phyloP scores from a whole-genome alignment of 371 early-diverging fungal species.

The Mortierella sp. region DNA sequence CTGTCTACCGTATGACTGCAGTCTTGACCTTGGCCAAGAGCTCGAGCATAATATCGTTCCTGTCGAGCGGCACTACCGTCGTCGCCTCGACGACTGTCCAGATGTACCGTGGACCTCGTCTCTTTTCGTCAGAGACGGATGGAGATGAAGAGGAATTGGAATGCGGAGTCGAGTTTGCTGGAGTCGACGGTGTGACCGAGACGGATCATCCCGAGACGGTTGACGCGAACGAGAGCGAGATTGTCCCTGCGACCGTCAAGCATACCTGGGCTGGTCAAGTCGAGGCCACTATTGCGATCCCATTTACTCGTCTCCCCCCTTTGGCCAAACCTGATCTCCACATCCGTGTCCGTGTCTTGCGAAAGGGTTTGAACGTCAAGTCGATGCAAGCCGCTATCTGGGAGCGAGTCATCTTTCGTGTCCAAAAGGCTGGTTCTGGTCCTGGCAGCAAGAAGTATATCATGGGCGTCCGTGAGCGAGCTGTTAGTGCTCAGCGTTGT shows the following conservation, averaged over 20 bases:
- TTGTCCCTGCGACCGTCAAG: conserved; percentile 31
- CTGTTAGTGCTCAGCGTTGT: conserved; percentile 48
- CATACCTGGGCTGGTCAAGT: conserved; percentile 56
- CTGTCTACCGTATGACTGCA: conserved; percentile 54
- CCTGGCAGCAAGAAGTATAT: conserved; percentile 33
- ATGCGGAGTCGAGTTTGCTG: conserved; percentile 6
- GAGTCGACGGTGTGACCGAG: conserved; percentile 13
- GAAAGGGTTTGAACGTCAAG: conserved; percentile 34
- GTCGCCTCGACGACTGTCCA: conserved; percentile 37
- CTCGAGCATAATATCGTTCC: conserved; percentile 50
- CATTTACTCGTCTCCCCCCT: conserved; percentile 40
- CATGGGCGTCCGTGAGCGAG: conserved; percentile 48
- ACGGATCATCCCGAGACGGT: conserved; percentile 18
- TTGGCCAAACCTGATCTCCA: conserved; percentile 45
- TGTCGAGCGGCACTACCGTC: conserved; percentile 41
- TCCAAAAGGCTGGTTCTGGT: conserved; percentile 39
- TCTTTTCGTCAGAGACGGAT: neutral
- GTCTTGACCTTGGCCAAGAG: conserved; percentile 46
- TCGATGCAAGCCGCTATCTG: conserved; percentile 51
- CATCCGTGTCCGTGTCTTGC: conserved; percentile 48
- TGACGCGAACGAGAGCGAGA: conserved; percentile 21
- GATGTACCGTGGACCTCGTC: conserved; percentile 45
- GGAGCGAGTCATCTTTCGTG: conserved; percentile 50
- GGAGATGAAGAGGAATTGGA: conserved; percentile 24
- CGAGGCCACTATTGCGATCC: conserved; percentile 40